Base-by-base conservation (phyloP, 2,329 filamentous ascomycete genomes). In the Xylariaceae sp. region DNA sequence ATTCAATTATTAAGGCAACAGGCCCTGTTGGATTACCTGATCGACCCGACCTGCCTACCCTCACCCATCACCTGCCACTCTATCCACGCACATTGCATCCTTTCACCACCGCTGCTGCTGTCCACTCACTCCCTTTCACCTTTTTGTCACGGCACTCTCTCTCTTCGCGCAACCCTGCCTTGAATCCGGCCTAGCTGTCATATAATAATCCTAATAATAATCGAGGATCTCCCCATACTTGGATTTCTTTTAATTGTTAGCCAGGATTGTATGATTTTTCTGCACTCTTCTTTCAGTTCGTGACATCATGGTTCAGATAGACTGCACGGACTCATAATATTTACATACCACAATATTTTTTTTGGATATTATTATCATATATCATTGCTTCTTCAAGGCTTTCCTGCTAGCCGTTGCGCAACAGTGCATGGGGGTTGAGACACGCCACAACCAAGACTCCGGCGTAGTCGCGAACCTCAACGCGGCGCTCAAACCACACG, bases 1-100 rank as follows among this genome's bases (percentile, higher is more conserved):
- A 64, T 64, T 57, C 50, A 51, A 47, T 9, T n/a, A 30, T 30
- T 30, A 30, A 30, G 23, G 23, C 45, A 55, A 41, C 37, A 41
- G 37, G 37, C 5, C 37, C 13, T 9, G 37, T 41, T 30, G 23
- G 23, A 30, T 30, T 30, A 30, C 23, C 23, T 30, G 37, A 41
- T 41, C 9, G 37, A 10, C 9, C 37, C 37, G 3, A 41, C 37
- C 41, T 45, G 13, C 41, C 41, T 13, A 45, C 13, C 37, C 37
- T 9, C 13, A 41, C 37, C 37, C 13, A 41, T 30, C 23, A 30
- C 23, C 23, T 30, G 23, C 23, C 23, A 30, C 23, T 30, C 23
- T 30, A 41, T 8, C 37, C 8, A 41, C 11, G 37, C 37, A 9
- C 37, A 41, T 13, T 9, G 9, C 8, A 10, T 41, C 11, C 37